These are phyloP conservation scores for Fusarium sp. DNA, from an alignment of 2,329 filamentous ascomycete genomes.

Conservation along the genomic window DNA sequence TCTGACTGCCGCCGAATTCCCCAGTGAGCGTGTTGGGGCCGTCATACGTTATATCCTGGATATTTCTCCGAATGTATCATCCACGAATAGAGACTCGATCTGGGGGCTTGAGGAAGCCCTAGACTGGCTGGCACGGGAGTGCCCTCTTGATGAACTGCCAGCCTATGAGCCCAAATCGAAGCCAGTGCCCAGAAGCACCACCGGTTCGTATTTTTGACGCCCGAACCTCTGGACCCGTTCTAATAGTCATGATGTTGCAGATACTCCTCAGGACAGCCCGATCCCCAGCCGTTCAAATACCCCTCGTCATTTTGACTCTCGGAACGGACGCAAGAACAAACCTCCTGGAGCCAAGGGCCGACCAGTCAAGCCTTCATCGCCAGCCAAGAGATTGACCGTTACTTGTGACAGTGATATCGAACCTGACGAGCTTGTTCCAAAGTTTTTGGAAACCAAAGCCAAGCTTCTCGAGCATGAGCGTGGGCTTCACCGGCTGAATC, in stretches of 20 bases:
- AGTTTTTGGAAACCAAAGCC: constrained; percentile 83
- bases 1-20: constrained; percentile 79
- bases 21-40: constrained; percentile 72
- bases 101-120: constrained; percentile 92
- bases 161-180: constrained; percentile 72
- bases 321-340: constrained; percentile 53
- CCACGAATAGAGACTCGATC: constrained; percentile 74
- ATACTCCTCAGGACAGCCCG: constrained; percentile 67
- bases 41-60: constrained; percentile 78
- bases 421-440: constrained; percentile 81
- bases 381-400: constrained; percentile 62
- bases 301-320: constrained; percentile 56
- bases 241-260: constrained; percentile 49
- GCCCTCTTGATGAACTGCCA: constrained; percentile 77
- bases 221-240: neutral
- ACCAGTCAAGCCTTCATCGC: constrained; percentile 43
- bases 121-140: constrained; percentile 91
- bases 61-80: constrained; percentile 74
- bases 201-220: constrained; percentile 33
- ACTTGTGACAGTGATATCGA: constrained; percentile 80
- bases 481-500: constrained; percentile 33
- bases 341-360: constrained; percentile 49
- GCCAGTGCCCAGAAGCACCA: constrained; percentile 56
- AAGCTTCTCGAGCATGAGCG: constrained; percentile 76
- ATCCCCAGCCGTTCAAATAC: constrained; percentile 66